phyloP scores from a whole-genome alignment of 768 basidiomycete species.

The Xerocomellus intermedius region DNA sequence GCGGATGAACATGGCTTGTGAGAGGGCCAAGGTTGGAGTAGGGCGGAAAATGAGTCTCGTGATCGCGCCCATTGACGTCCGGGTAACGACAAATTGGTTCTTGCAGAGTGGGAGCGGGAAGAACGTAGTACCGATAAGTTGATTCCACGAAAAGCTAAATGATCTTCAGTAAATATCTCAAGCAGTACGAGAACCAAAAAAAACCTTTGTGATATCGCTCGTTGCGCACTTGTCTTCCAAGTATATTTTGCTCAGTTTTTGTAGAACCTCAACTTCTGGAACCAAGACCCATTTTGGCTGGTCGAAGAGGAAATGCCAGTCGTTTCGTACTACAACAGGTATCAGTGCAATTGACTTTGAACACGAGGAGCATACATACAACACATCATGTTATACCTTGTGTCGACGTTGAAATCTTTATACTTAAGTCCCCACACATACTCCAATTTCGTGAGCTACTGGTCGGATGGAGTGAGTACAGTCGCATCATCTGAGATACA shows the following conservation, averaged over 20 bases:
- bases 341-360: background rate
- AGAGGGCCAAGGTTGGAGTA: background rate
- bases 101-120: background rate
- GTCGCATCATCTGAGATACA: background rate
- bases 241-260: background rate
- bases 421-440: background rate
- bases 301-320: background rate
- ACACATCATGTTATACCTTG: background rate
- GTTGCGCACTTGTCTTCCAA: background rate
- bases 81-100: background rate
- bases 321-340: background rate
- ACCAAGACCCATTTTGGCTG: background rate
- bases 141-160: background rate
- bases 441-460: background rate
- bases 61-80: background rate
- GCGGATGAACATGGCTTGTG: background rate
- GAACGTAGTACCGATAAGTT: background rate
- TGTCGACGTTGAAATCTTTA: background rate
- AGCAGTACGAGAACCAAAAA: background rate
- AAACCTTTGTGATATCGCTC: background rate
- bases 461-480: background rate
- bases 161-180: background rate
- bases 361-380: background rate
- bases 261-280: background rate
- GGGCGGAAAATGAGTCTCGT: background rate